Conservation (phyloP, 805 yeast species). For the Nakazawaea populi region DNA sequence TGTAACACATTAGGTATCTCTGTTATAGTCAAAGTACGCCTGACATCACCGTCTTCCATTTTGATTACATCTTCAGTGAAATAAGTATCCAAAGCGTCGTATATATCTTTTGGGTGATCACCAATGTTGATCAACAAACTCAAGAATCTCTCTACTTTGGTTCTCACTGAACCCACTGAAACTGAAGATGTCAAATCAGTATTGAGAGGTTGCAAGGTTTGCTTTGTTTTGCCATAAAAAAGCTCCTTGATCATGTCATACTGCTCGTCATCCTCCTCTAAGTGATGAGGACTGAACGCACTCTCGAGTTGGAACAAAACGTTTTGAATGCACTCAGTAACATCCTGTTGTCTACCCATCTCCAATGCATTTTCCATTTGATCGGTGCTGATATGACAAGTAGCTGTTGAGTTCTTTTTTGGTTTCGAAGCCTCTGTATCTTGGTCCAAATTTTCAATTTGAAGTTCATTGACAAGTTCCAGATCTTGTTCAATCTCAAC, state of each 20-base stretch:
- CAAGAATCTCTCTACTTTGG: conserved; percentile 68
- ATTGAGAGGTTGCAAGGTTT: conserved; percentile 54
- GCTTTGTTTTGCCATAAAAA: conserved; percentile 83
- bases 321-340: conserved; percentile 94
- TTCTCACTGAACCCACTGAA: conserved; percentile 29
- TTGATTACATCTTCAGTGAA: conserved; percentile 69
- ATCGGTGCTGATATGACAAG: conserved; percentile 38
- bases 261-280: conserved; percentile 78
- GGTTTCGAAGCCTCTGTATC: conserved; percentile 8
- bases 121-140: conserved; percentile 82
- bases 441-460: not conserved
- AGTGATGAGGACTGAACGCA: conserved; percentile 60
- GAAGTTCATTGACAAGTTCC: not conserved
- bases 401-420: conserved; percentile 6
- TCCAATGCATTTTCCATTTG: conserved; percentile 73
- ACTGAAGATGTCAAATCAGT: conserved; percentile 18
- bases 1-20: conserved; percentile 79
- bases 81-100: conserved; percentile 84
- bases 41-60: conserved; percentile 67
- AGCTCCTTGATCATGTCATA: conserved; percentile 71
- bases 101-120: conserved; percentile 81
- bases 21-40: conserved; percentile 65
- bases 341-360: conserved; percentile 93
- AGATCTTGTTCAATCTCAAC: not conserved
- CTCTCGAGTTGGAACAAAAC: conserved; percentile 89